Evolutionary conservation across 345 rosid genomes (phyloP), one percentile per base, ranked within the genome.

Genomic region (Rhodomyrtus tomentosa): DNA sequence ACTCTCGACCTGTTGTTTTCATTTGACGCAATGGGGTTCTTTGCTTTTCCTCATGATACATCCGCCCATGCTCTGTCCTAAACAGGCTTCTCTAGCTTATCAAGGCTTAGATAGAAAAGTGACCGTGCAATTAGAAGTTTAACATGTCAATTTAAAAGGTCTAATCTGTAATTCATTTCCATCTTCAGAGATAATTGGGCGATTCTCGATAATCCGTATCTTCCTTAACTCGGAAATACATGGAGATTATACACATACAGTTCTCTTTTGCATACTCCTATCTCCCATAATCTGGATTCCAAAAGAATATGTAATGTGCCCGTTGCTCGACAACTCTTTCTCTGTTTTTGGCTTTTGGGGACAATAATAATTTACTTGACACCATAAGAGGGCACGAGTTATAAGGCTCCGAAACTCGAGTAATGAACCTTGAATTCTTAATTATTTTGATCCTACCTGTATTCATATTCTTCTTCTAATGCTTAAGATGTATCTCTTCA

Each of bases 1-100:
- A 25, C 36, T 88, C 25, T 74, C 48, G 53, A 85, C 86, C 52
- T 85, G 81, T 89, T 83, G 84, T 83, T 88, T 87, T 85, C 88
- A 68, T 68, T 36, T 2, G 79, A 68, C 25, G 79, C 79, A 68
- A 10, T 68, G 79, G 79, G 79, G 79, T 68, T 68, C 45, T 32
- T 36, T 36, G 79, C 79, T 36, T 68, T 51, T 68, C 9, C 79
- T 68, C 79, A 68, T 68, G 79, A 68, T 68, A 36, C 79, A 68
- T 36, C 24, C 79, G 45, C 79, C 79, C 79, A 36, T 68, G 79
- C 79, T 68, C 79, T 4, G 79, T 68, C 79, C 45, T 68, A 68
- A 68, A 36, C 79, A 68, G 36, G 79, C 79, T 68, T 68, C 79
- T 68, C 79, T 68, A 68, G 14, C 45, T 68, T 68, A 20, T 68